Evolutionary conservation across 768 basidiomycete species (phyloP).

Genomic region (Mycena latifolia): DNA sequence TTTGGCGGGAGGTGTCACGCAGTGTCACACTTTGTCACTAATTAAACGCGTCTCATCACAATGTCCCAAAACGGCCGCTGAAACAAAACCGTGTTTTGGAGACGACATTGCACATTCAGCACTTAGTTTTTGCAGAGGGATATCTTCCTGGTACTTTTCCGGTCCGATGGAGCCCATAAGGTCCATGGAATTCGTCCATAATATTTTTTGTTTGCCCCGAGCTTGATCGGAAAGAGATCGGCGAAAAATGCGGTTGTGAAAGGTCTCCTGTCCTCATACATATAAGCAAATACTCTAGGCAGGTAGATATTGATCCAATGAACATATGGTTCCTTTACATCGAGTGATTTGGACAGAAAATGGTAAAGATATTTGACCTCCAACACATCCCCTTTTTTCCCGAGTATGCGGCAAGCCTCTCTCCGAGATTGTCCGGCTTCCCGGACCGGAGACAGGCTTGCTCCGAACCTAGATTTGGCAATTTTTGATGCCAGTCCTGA

Average conservation of each 20-base stretch:
- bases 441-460: neutral
- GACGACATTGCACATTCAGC: no score
- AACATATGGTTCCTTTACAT: no score
- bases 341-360: neutral
- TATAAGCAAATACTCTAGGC: no score
- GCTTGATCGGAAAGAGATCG: no score
- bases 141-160: neutral
- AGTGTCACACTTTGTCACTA: conserved; percentile 12
- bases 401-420: neutral
- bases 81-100: neutral
- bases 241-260: no score
- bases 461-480: neutral
- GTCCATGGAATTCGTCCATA: neutral
- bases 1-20: neutral
- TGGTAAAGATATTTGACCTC: neutral
- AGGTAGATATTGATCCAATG: no score
- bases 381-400: no score
- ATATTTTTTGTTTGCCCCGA: conserved; percentile 5
- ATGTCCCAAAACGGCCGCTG: neutral
- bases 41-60: conserved; percentile 12
- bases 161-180: conserved; percentile 17
- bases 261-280: no score
- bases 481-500: no score
- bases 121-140: neutral
- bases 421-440: neutral